A percentile compares a stretch with the other conserved stretches of the same genome.
Evolutionary conservation across 2,329 filamentous ascomycete species (phyloP).

Genomic region (Rhexocercosporidium sp.): DNA sequence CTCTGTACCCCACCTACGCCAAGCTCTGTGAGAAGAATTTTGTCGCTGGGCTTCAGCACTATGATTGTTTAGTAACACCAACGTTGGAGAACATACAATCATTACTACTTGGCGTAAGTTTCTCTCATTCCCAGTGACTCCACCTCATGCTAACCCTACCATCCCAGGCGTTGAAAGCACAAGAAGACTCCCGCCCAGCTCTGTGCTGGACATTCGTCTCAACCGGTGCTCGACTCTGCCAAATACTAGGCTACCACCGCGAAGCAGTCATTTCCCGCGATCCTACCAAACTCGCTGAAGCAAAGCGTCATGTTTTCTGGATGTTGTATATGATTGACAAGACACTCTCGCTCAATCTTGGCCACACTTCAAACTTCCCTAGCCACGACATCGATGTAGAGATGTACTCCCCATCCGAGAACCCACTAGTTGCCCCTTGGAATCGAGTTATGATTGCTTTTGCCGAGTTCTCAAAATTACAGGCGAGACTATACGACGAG

Average conservation of each 20-base stretch:
- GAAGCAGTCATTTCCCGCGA: slow-evolving; percentile 21
- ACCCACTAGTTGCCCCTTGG: slow-evolving; percentile 19
- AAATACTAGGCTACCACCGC: slow-evolving; percentile 28
- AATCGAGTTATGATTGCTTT: slow-evolving; percentile 22
- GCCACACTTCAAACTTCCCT: slow-evolving; percentile 26
- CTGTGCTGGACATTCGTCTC: slow-evolving; percentile 29
- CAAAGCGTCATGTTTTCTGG: slow-evolving; percentile 29
- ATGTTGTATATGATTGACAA: slow-evolving; percentile 32
- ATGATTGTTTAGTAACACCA: slow-evolving; percentile 21
- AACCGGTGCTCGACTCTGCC: slow-evolving; percentile 25
- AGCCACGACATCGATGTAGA: slow-evolving; percentile 28
- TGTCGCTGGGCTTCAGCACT: slow-evolving; percentile 21
- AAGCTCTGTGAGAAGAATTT: slow-evolving; percentile 29
- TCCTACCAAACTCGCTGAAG: slow-evolving; percentile 21
- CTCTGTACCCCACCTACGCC: slow-evolving; percentile 18
- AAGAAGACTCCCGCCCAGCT: slow-evolving; percentile 24
- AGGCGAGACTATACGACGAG: slow-evolving; percentile 28
- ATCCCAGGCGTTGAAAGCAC: slow-evolving; percentile 24
- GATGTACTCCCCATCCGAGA: slow-evolving; percentile 17
- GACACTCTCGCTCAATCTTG: slow-evolving; percentile 25
- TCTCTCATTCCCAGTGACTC: not conserved
- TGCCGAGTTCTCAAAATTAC: slow-evolving; percentile 22
- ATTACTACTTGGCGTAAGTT: slow-evolving; percentile 26
- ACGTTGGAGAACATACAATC: slow-evolving; percentile 23
- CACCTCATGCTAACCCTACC: not conserved